A percentile compares a stretch with the other conserved stretches of the same genome.
Conservation (phyloP, 805 yeast species). For the Sugiyamaella floridensis region DNA sequence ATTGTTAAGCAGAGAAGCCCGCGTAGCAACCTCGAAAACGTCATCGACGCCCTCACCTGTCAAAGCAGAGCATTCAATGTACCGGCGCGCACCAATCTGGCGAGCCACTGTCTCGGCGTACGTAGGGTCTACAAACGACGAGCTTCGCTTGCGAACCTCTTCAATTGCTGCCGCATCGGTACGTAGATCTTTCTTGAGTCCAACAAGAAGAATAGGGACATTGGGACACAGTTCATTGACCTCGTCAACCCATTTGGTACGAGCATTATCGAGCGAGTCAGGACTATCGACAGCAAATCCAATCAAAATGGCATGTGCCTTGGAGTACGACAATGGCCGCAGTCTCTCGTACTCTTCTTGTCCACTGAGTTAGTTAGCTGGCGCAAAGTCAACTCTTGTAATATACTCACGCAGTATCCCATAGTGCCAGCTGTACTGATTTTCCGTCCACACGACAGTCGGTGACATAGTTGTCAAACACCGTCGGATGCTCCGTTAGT, state of each 20-base stretch:
- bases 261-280: conserved; percentile 77
- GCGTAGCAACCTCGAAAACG: conserved; percentile 84
- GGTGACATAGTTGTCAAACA: conserved; percentile 88
- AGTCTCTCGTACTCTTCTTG: conserved; percentile 92
- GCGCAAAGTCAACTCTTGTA: not conserved
- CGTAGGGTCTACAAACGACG: conserved; percentile 36
- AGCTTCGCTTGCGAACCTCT: conserved; percentile 42
- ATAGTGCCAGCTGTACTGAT: conserved; percentile 75
- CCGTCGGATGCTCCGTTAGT: conserved; percentile 71
- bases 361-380: conserved; percentile 44
- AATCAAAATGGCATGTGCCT: conserved; percentile 77
- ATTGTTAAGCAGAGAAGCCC: conserved; percentile 58
- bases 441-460: conserved; percentile 93
- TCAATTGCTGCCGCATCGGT: conserved; percentile 33
- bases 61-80: conserved; percentile 82
- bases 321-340: conserved; percentile 80
- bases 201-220: conserved; percentile 72
- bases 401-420: conserved; percentile 76
- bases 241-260: conserved; percentile 82
- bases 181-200: conserved; percentile 77
- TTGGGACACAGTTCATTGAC: conserved; percentile 73
- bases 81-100: conserved; percentile 73
- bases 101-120: conserved; percentile 67
- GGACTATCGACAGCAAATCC: conserved; percentile 83
- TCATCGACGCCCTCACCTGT: conserved; percentile 95